These are phyloP conservation scores for Ophiocordyceps australis DNA, from an alignment of 2,329 filamentous ascomycete species.

Conservation along the genomic window DNA sequence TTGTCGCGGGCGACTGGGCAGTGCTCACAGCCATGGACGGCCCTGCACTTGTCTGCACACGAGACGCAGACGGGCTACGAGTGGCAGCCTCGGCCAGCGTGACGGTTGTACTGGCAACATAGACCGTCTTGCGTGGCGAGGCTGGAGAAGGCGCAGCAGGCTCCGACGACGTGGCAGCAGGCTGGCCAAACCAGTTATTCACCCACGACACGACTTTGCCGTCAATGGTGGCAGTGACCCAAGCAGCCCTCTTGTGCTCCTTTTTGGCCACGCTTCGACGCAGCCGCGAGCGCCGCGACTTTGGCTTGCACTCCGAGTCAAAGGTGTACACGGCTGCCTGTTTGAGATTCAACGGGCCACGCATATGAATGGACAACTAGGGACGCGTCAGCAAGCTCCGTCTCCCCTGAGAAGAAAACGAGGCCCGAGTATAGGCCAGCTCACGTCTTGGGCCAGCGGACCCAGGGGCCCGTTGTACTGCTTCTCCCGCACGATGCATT, in stretches of 20 bases:
- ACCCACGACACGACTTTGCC: conserved; percentile 38
- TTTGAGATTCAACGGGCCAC: conserved; percentile 49
- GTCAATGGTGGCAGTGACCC: conserved; percentile 38
- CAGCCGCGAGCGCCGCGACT: no score
- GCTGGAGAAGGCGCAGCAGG: conserved; percentile 5
- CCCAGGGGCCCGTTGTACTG: conserved; percentile 42
- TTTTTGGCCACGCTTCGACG: conserved; percentile 21
- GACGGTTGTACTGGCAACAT: no score
- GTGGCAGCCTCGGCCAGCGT: no score
- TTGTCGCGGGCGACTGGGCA: no score
- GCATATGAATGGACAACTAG: conserved; percentile 56
- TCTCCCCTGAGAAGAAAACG: no score
- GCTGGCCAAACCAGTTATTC: conserved; percentile 30
- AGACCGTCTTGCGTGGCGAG: conserved; percentile 2
- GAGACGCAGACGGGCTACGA: no score
- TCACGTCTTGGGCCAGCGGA: conserved; percentile 52
- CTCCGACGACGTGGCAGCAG: conserved; percentile 5
- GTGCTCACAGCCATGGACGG: no score
- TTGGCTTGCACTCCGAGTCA: conserved; percentile 14
- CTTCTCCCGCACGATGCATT: conserved; percentile 33
- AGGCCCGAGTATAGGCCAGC: neutral
- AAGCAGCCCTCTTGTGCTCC: conserved; percentile 32
- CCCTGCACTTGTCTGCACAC: no score
- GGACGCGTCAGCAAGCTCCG: conserved; percentile 1
- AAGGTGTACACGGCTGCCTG: conserved; percentile 52